Base-by-base conservation (phyloP, 2,329 filamentous ascomycete species). In the Arthrobotrys musiformis region DNA sequence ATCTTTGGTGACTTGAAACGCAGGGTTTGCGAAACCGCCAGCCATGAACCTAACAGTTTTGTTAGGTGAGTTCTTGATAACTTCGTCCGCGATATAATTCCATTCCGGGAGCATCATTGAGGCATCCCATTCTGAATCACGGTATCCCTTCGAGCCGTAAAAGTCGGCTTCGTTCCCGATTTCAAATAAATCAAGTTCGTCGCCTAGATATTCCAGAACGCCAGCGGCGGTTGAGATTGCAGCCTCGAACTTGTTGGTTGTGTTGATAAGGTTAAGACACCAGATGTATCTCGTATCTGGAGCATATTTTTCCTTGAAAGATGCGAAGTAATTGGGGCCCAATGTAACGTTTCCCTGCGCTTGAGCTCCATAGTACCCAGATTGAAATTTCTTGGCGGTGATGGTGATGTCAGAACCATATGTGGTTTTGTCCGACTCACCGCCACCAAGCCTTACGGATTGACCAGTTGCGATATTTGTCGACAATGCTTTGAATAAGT, bases 141-240 rank as follows among this genome's bases (percentile, higher is more conserved):
- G 72, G 24, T 35, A 70, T 1, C 58, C 64, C 24, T 76, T 76
- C 0, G 64, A 58, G n/a, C 72, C 64, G n/a, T 76, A 76, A 33
- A 64, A 66, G 46, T 76, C 72, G 15, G 64, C 72, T 52, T 76
- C 72, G 17, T 76, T 76, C 1, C 72, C 72, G 15, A 76, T 76
- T 66, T 76, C 72, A 13, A 76, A 76, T 13, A 60, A 30, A 19
- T 76, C 72, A 2, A 76, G 60, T 11, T 70, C 50, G 35, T 74
- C 61, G 3, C 62, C 62, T 4, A 74, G 28, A 46, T 67, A 44
- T n/a, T 67, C 52, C 7, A 74, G 70, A 6, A 74, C 70, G 5
- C 70, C 70, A 3, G 60, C 52, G 1, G 70, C 70, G 1, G 70
- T 74, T 1, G 70, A 60, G 5, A 74, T 74, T 3, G 70, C 70